Evolutionary conservation across 1,139 yeast species (phyloP).

Genomic region (Dujonia santamariae): DNA sequence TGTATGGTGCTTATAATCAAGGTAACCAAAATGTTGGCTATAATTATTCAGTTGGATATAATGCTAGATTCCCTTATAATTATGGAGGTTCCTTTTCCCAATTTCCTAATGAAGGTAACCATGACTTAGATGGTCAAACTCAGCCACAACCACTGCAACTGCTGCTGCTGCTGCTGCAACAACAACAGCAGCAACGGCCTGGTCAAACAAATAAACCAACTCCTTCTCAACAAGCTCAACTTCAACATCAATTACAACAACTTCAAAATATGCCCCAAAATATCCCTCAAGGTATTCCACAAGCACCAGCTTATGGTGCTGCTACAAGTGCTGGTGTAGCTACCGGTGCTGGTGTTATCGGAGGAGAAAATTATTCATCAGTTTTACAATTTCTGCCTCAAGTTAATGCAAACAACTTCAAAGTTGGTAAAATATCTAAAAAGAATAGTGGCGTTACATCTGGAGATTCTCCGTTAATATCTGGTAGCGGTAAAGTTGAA

Average conservation of each 20-base stretch:
- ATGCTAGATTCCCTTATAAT: constrained; percentile 5
- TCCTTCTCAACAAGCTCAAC: not conserved
- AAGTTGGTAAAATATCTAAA: constrained; percentile 7
- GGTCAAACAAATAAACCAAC: constrained; percentile 5
- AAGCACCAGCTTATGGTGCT: not conserved
- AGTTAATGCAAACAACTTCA: constrained; percentile 7
- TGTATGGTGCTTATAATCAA: constrained; percentile 2
- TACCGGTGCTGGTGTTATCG: not conserved
- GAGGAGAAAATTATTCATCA: constrained; percentile 1
- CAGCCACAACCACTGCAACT: constrained; percentile 2
- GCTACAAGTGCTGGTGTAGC: not conserved
- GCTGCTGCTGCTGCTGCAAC: constrained; percentile 5
- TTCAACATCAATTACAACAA: not conserved
- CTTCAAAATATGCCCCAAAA: too few species aligned
- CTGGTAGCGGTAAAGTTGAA: too few species aligned
- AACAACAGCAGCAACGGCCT: constrained; percentile 7
- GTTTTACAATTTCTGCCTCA: constrained; percentile 7
- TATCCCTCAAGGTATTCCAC: constrained; percentile 3
- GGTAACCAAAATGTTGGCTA: constrained; percentile 1
- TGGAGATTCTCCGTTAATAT: not conserved
- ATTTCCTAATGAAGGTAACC: not conserved
- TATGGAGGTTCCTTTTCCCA: constrained; percentile 3
- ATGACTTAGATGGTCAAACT: not conserved
- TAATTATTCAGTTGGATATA: constrained; percentile 7
- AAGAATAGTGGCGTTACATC: not conserved